Evolutionary conservation across 345 rosid species (phyloP).

Genomic region (Linum tenue): DNA sequence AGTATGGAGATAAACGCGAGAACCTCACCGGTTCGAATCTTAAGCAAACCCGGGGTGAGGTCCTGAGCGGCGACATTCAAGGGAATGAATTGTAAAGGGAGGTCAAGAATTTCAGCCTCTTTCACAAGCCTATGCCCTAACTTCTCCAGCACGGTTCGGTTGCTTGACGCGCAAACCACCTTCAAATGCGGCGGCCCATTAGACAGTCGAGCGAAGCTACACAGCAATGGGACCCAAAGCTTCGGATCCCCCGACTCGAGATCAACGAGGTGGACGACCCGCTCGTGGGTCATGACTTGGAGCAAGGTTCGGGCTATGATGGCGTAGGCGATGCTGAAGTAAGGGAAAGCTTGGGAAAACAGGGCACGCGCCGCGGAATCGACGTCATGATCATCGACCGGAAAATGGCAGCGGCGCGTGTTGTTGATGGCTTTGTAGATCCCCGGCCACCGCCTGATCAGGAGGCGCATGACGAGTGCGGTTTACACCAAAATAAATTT

Average conservation of each 20-base stretch:
- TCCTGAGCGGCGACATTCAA: conserved; percentile 22
- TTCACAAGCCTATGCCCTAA: conserved; percentile 29
- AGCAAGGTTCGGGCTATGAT: conserved; percentile 19
- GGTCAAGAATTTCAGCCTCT: conserved; percentile 32
- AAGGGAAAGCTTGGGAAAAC: conserved; percentile 22
- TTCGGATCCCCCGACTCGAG: conserved; percentile 32
- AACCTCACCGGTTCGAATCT: conserved; percentile 32
- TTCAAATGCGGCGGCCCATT: conserved; percentile 30
- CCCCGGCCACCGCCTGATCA: conserved; percentile 47
- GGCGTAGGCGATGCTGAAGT: conserved; percentile 24
- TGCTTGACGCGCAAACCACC: conserved; percentile 25
- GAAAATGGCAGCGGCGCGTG: background rate
- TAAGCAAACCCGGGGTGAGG: conserved; percentile 26
- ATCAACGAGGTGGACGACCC: conserved; percentile 34
- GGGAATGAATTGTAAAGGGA: conserved; percentile 42
- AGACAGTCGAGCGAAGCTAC: conserved; percentile 20
- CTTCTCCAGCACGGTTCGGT: conserved; percentile 20
- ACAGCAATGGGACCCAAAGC: conserved; percentile 32
- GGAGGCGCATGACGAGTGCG: conserved; percentile 34
- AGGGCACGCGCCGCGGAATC: conserved; percentile 11
- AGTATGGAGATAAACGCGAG: conserved; percentile 36
- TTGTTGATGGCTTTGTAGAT: conserved; percentile 30
- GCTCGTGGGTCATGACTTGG: conserved; percentile 24
- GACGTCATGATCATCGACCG: background rate
- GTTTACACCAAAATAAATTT: no score